Conservation (phyloP, 1,284 basidiomycete species). For the Puccinia coronata region DNA sequence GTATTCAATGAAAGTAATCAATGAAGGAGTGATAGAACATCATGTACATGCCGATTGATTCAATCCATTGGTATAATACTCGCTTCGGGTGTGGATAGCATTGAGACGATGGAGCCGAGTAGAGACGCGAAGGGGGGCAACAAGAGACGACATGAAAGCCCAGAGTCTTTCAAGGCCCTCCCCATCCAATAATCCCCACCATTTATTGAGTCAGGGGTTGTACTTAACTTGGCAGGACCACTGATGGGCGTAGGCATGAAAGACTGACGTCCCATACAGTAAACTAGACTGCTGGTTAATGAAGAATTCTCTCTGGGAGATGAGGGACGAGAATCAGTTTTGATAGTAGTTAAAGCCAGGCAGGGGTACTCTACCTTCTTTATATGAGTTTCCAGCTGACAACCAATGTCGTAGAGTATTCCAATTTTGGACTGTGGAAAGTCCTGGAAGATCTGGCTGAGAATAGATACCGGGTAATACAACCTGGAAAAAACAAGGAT, state of each 20-base stretch:
- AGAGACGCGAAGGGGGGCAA: neutral
- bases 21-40: neutral
- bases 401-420: slow-evolving; percentile 26
- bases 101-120: slow-evolving; percentile 2
- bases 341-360: neutral
- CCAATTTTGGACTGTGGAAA: neutral
- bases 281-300: neutral
- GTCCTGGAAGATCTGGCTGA: neutral
- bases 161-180: slow-evolving; percentile 5
- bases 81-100: neutral
- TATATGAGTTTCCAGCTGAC: slow-evolving; percentile 26
- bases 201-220: neutral
- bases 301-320: neutral
- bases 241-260: slow-evolving; percentile 17
- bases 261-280: slow-evolving; percentile 16
- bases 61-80: neutral
- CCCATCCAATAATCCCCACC: slow-evolving; percentile 19
- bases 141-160: neutral
- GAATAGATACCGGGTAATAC: neutral
- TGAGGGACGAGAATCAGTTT: neutral
- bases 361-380: slow-evolving; percentile 17
- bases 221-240: slow-evolving; percentile 23
- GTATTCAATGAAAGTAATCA: no score
- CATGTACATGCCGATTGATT: neutral
- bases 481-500: slow-evolving; percentile 18